Conservation (phyloP, 805 yeast genomes). For the Candida michaelii region DNA sequence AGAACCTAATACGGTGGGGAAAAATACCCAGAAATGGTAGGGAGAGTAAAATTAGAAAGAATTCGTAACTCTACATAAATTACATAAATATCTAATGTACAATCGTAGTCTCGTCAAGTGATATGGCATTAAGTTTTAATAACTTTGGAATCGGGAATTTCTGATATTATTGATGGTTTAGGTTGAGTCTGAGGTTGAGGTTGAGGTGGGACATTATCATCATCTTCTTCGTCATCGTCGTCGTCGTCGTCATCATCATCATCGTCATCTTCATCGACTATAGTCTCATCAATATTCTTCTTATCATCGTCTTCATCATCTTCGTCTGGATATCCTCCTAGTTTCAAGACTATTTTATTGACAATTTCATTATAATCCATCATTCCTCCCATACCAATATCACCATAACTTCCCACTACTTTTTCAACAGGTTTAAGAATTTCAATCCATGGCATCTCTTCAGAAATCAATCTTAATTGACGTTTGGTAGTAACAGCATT, state of each 20-base stretch:
- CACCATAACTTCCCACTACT: constrained; percentile 90
- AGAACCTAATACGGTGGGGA: not conserved
- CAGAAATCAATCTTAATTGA: constrained; percentile 72
- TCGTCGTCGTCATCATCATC: constrained; percentile 48
- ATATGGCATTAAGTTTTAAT: not conserved
- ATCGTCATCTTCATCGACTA: constrained; percentile 46
- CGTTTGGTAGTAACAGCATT: constrained; percentile 85
- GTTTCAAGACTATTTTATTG: constrained; percentile 72
- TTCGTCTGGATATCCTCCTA: constrained; percentile 54
- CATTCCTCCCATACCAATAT: constrained; percentile 99
- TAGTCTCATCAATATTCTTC: constrained; percentile 32
- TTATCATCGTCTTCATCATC: constrained; percentile 49
- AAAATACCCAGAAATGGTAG: not conserved
- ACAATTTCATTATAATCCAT: constrained; percentile 96
- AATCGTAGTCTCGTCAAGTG: constrained; percentile 4
- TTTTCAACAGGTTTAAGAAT: constrained; percentile 93
- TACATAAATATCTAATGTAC: constrained; percentile 4
- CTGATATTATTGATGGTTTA: not conserved
- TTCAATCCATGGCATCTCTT: constrained; percentile 94
- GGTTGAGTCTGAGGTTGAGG: constrained; percentile 5
- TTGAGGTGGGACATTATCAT: constrained; percentile 14
- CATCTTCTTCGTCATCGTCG: constrained; percentile 28
- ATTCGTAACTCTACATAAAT: not conserved
- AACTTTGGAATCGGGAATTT: not conserved
- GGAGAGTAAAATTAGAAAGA: not conserved